Percentiles rank a stretch among this genome's conserved stretches.
Evolutionary conservation across 192 early-diverging fungal species (phyloP).

Genomic region (Spizellomyces punctatus): DNA sequence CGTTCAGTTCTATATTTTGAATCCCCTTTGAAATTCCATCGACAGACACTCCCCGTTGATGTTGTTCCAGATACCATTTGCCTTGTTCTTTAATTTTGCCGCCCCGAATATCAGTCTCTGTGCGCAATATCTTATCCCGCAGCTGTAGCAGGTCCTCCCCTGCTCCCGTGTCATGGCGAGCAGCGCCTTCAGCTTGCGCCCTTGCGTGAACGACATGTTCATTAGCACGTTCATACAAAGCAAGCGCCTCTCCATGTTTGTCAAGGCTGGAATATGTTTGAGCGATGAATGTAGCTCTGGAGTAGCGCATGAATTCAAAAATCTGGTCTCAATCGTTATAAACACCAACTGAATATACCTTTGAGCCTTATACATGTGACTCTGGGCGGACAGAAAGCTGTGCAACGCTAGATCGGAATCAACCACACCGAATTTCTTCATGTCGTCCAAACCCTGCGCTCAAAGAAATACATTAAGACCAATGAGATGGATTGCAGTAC

Average conservation of each 20-base stretch:
- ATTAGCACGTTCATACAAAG: constrained; percentile 61
- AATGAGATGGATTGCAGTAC: no score
- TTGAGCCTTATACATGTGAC: no score
- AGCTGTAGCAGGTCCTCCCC: constrained; percentile 6
- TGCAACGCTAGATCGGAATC: no score
- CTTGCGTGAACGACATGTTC: constrained; percentile 53
- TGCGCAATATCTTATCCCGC: constrained; percentile 31
- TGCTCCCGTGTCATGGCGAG: constrained; percentile 9
- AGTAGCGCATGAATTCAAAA: no score
- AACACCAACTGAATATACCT: no score
- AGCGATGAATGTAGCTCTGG: constrained; percentile 49
- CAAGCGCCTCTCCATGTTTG: constrained; percentile 56
- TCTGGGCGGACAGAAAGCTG: no score
- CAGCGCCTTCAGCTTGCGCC: constrained; percentile 33
- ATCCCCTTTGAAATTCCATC: no score
- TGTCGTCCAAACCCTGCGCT: no score
- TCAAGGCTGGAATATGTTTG: constrained; percentile 51
- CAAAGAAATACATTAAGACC: no score
- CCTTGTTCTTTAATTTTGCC: constrained; percentile 22
- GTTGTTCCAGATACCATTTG: constrained; percentile 17
- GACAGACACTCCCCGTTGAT: neutral
- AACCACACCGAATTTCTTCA: no score
- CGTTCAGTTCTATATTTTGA: no score
- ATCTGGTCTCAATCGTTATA: no score
- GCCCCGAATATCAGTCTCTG: constrained; percentile 43